Evolutionary conservation across 352 stramenopile species (phyloP), one percentile per base, ranked within the genome.

Genomic region (Pythium diclinum): DNA sequence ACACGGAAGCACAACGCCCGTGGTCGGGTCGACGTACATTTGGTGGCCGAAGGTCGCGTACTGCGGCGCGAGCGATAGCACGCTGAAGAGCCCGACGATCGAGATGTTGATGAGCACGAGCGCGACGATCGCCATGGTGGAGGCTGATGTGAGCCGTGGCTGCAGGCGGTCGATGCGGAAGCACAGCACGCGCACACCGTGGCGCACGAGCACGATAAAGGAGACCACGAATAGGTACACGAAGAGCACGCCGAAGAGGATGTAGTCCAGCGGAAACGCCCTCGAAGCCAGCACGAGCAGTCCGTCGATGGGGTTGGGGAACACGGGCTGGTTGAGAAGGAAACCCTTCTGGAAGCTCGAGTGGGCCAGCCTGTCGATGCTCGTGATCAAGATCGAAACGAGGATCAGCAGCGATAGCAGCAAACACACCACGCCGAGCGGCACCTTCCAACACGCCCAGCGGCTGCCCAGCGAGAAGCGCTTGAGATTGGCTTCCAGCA

Each of bases 21-120:
- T 85, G 9, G 28, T 17, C 1, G 63, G 64, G 46, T 90, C 73
- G 7, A 60, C 72, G 61, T 83, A 95, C 64, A 70, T 76, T 64
- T 95, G 87, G 57, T 93, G 83, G 8, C 87, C 87, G 52, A 95
- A 95, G 1, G 85, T 93, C 17, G 85, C 75, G 65, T 95, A 95
- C 62, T 95, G 87, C 28, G 87, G 87, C 11, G 87, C 85, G 40
- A 95, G 65, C 17, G 87, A 92, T 33, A 92, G 84, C 53, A 90
- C 66, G 38, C 79, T 85, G 58, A 95, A 94, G 30, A 95, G 81
- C 14, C 81, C 81, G 21, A 94, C 77, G 62, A 95, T 87, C 33
- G 84, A 76, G 61, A 95, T 75, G 71, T 94, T 87, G 77, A 92
- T 85, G 46, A 94, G 65, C 49, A 91, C 81, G 13, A 94, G 80